A percentile compares a stretch with the other conserved stretches of the same genome.
These are phyloP conservation scores for Parietaria judaica DNA, from an alignment of 306 rosid genomes.

Conservation along the genomic window DNA sequence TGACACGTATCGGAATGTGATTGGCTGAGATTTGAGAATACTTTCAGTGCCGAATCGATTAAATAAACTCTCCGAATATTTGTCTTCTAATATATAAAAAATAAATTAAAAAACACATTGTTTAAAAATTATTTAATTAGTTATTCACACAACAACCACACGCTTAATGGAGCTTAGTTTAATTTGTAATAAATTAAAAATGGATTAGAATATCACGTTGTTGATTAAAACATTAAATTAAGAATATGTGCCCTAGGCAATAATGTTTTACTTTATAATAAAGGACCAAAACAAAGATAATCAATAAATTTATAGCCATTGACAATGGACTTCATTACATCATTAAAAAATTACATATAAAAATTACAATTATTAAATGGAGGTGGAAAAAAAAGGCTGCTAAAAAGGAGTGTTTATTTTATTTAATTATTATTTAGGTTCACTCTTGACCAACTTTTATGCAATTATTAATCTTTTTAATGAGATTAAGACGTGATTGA, in stretches of 20 bases:
- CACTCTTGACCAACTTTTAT: background rate
- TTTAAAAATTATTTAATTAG: too few relatives aligned
- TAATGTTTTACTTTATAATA: too few relatives aligned
- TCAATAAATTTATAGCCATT: background rate
- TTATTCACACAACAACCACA: too few relatives aligned
- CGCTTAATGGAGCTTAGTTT: too few relatives aligned
- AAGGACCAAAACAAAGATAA: background rate
- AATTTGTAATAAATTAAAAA: too few relatives aligned
- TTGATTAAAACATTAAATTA: too few relatives aligned
- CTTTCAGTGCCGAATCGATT: too few relatives aligned
- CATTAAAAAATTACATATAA: background rate
- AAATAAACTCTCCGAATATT: background rate
- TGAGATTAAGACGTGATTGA: constrained; percentile 12
- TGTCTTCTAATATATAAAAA: too few relatives aligned
- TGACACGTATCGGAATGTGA: background rate
- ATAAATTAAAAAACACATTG: too few relatives aligned
- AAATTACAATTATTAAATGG: background rate
- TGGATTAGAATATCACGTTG: too few relatives aligned
- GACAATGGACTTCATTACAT: background rate
- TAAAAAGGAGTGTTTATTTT: background rate
- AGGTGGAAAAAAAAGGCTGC: background rate
- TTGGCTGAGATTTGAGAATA: background rate
- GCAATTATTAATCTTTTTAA: constrained; percentile 2
- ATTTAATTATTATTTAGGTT: background rate
- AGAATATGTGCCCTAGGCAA: too few relatives aligned